Percentiles rank a stretch among this genome's conserved stretches.
phyloP scores from a whole-genome alignment of 352 stramenopile species.

The Phytophthora uliginosa region DNA sequence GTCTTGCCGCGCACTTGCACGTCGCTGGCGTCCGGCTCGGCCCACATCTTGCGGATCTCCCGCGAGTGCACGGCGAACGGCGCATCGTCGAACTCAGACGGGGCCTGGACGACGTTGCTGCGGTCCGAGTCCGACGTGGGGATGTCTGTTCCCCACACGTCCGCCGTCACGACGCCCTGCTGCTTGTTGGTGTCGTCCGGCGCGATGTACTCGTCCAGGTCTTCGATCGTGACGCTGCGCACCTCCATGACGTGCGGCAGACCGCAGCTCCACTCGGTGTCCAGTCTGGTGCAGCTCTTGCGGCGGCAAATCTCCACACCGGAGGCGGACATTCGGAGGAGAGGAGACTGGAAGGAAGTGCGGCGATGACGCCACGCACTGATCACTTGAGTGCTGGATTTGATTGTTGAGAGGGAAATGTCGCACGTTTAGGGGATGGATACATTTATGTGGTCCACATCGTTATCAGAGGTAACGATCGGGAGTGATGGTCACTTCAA shows the following conservation, averaged over 20 bases:
- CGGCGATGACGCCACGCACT: constrained; percentile 6
- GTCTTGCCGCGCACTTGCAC: constrained; percentile 64
- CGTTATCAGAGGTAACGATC: constrained; percentile 9
- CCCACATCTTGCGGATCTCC: constrained; percentile 68
- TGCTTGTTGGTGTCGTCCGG: constrained; percentile 21
- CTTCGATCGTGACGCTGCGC: constrained; percentile 39
- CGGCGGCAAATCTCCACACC: constrained; percentile 34
- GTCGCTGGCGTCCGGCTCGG: constrained; percentile 55
- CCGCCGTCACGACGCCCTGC: constrained; percentile 26
- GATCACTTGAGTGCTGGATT: constrained; percentile 4
- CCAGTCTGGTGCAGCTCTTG: constrained; percentile 41
- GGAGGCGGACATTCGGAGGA: constrained; percentile 25
- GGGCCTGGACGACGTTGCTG: constrained; percentile 7
- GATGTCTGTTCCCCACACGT: constrained; percentile 24
- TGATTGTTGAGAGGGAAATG: constrained; percentile 4
- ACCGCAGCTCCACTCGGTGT: constrained; percentile 46
- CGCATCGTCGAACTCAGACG: constrained; percentile 40
- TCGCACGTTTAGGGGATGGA: constrained; percentile 11
- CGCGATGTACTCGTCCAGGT: constrained; percentile 41
- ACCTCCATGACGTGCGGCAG: constrained; percentile 39
- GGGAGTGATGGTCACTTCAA: constrained; percentile 41
- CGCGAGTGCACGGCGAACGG: constrained; percentile 46
- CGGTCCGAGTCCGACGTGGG: constrained; percentile 18
- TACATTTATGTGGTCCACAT: constrained; percentile 20
- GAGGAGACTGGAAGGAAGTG: neutral